phyloP scores from a whole-genome alignment of 345 rosid genomes.

The Bruguiera gymnorhiza region DNA sequence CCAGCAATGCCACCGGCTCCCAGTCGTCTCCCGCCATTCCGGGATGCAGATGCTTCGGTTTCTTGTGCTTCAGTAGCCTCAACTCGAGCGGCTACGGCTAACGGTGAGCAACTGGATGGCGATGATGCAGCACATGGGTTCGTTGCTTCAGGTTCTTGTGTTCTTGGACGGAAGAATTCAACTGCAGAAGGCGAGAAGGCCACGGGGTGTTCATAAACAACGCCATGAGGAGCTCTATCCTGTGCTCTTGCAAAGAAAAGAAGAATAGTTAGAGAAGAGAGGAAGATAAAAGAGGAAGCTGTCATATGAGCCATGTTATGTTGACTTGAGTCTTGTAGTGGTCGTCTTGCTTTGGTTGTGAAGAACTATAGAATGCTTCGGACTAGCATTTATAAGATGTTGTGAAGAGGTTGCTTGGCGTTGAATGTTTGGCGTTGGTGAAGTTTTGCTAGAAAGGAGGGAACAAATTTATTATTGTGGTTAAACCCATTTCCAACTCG shows the following conservation, averaged over 20 bases:
- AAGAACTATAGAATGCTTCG: constrained; percentile 23
- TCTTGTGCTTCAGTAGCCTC: constrained; percentile 27
- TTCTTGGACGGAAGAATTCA: constrained; percentile 74
- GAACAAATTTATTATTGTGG: constrained; percentile 51
- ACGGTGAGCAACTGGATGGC: constrained; percentile 47
- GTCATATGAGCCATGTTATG: constrained; percentile 30
- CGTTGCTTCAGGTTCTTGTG: constrained; percentile 24
- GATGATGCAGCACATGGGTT: constrained; percentile 24
- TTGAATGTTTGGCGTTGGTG: constrained; percentile 34
- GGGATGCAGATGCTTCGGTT: constrained; percentile 27
- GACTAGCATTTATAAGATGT: constrained; percentile 49
- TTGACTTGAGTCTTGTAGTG: neutral
- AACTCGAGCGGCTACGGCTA: constrained; percentile 56
- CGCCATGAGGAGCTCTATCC: constrained; percentile 89
- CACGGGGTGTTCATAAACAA: constrained; percentile 54
- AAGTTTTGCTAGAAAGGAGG: constrained; percentile 29
- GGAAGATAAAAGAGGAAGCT: constrained; percentile 26
- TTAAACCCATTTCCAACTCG: constrained; percentile 11
- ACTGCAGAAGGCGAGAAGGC: constrained; percentile 81
- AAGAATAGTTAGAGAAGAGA: constrained; percentile 30
- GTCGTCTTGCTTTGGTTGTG: constrained; percentile 14
- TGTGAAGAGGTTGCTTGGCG: constrained; percentile 46
- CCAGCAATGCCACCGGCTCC: constrained; percentile 41
- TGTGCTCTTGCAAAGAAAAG: constrained; percentile 45
- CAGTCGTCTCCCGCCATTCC: constrained; percentile 19